phyloP scores from a whole-genome alignment of 108 stramenopile species.

The Hondaea fermentalgiana region DNA sequence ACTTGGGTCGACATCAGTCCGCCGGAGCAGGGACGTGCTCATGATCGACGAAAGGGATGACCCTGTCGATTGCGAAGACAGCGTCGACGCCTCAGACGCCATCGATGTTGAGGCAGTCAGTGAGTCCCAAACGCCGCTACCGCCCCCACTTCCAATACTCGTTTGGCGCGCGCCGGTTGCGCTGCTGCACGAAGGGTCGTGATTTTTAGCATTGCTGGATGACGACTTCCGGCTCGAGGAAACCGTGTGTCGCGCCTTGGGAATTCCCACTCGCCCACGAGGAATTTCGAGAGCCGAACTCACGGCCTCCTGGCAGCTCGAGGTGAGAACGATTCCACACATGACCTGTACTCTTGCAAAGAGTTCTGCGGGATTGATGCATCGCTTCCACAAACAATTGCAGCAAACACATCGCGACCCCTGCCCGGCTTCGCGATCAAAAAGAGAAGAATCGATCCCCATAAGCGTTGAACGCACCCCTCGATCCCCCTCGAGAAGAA shows the following conservation, averaged over 20 bases:
- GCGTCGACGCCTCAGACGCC: too few species aligned
- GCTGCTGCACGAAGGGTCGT: neutral
- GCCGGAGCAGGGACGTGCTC: too few species aligned
- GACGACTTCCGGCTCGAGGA: neutral
- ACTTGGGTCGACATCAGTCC: too few species aligned
- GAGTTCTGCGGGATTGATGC: neutral
- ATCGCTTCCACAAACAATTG: neutral
- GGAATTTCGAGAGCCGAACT: neutral
- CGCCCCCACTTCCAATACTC: too few species aligned
- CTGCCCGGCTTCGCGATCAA: neutral
- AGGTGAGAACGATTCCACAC: neutral
- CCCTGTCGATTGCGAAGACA: too few species aligned
- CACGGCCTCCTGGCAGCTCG: neutral
- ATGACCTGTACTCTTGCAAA: neutral
- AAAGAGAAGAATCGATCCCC: neutral
- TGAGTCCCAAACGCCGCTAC: too few species aligned
- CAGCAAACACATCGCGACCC: neutral
- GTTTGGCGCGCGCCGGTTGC: too few species aligned
- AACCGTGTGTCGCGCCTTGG: neutral
- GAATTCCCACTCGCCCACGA: neutral
- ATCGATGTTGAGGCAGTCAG: too few species aligned
- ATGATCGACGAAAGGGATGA: too few species aligned
- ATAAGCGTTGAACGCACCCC: neutral
- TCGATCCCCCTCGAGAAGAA: neutral
- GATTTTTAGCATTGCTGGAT: neutral